Percentiles rank a stretch among this genome's conserved stretches.
These are phyloP conservation scores for Dictyostelium brefeldianum DNA, from an alignment of 78 protist genomes.

Conservation along the genomic window DNA sequence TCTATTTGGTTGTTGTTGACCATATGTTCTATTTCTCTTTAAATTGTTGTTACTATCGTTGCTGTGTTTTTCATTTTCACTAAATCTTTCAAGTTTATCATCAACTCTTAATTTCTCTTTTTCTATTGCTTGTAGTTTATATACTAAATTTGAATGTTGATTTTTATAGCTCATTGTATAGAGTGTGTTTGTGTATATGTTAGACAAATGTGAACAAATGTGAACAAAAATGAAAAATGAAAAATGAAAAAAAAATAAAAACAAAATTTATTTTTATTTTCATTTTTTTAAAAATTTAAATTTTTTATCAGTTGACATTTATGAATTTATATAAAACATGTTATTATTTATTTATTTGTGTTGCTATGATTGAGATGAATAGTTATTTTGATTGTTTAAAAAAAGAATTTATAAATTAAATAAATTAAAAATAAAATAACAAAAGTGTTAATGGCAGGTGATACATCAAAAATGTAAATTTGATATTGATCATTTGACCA, in stretches of 20 bases:
- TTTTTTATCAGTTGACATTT: background rate
- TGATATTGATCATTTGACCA: slow-evolving; percentile 5
- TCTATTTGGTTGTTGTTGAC: background rate
- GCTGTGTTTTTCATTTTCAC: background rate
- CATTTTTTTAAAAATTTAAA: too few species aligned
- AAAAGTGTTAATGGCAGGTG: background rate
- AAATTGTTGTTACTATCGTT: background rate
- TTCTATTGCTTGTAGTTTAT: slow-evolving; percentile 17
- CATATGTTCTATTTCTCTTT: background rate
- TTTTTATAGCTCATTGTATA: slow-evolving; percentile 21
- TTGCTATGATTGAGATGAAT: too few species aligned
- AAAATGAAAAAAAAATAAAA: background rate
- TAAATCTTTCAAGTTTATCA: slow-evolving; percentile 19
- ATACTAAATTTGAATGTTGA: background rate
- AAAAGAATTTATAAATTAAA: background rate
- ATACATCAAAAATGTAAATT: slow-evolving; percentile 18
- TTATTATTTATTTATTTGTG: too few species aligned
- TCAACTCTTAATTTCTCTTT: slow-evolving; percentile 31
- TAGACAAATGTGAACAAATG: too few species aligned
- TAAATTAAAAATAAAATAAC: background rate
- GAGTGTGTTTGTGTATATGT: background rate
- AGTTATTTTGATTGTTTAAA: too few species aligned
- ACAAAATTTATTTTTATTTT: too few species aligned
- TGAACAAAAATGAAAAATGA: too few species aligned
- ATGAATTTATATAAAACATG: background rate